Conservation (phyloP, 2,329 filamentous ascomycete species). For the Ambrosiella beaveri region DNA sequence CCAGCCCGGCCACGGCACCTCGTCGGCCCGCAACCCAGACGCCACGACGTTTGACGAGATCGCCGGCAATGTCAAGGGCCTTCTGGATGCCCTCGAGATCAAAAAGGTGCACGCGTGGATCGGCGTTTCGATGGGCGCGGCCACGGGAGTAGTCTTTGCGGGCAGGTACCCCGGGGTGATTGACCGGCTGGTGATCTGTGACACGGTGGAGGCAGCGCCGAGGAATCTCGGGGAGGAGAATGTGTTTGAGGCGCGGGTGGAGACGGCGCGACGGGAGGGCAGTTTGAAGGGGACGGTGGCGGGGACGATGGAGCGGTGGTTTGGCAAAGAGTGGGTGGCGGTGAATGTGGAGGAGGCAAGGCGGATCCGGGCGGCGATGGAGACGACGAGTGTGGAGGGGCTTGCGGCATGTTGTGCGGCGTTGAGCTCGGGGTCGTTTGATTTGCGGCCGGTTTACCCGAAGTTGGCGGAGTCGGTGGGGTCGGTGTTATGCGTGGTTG, state of each 20-base stretch:
- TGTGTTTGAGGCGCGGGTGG: constrained; percentile 21
- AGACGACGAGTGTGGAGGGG: constrained; percentile 23
- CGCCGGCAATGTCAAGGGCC: constrained; percentile 22
- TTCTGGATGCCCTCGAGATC: constrained; percentile 21
- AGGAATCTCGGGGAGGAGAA: constrained; percentile 21
- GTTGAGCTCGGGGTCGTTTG: constrained; percentile 22
- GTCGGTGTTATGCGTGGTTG: constrained; percentile 23
- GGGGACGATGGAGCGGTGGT: constrained; percentile 25
- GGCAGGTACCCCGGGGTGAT: constrained; percentile 23
- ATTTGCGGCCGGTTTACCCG: constrained; percentile 22
- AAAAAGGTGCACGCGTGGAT: constrained; percentile 24
- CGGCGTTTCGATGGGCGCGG: constrained; percentile 29
- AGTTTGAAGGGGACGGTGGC: constrained; percentile 19
- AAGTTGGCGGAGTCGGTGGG: constrained; percentile 21
- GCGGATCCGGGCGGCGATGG: constrained; percentile 22
- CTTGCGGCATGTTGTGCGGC: constrained; percentile 26
- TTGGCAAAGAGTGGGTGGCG: constrained; percentile 22
- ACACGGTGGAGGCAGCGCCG: constrained; percentile 25
- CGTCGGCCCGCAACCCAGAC: constrained; percentile 18
- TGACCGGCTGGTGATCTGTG: constrained; percentile 23
- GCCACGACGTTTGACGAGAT: constrained; percentile 24
- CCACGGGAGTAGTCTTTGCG: constrained; percentile 24
- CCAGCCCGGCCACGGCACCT: constrained; percentile 26
- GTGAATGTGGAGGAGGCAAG: constrained; percentile 21
- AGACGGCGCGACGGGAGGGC: constrained; percentile 20